Base-by-base conservation (phyloP, 2,329 filamentous ascomycete species). In the Colletotrichum gigasporum region DNA sequence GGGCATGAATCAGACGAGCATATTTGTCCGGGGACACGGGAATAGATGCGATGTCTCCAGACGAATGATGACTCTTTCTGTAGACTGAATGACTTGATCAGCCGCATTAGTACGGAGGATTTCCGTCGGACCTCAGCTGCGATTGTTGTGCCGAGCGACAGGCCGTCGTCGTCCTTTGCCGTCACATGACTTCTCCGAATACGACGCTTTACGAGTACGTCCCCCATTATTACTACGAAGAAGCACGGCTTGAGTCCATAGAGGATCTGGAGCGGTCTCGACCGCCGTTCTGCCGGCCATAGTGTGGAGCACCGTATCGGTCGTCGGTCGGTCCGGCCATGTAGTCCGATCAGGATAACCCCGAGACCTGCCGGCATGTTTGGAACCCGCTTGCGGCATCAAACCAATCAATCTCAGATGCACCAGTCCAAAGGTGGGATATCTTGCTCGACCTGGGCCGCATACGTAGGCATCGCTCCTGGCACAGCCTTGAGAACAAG, bases 311-410 rank as follows among this genome's bases (percentile, higher is more conserved):
- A 10, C 22, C n/a, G 14, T 22, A 16, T 39, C 42, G n/a, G n/a
- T n/a, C 30, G 30, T 37, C 32, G 53, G 53, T 32, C 42, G 54
- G 22, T 48, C 54, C 54, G 48, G 54, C 54, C 42, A 14, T n/a
- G n/a, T n/a, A n/a, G n/a, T n/a, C n/a, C n/a, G n/a, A n/a, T n/a
- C n/a, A n/a, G n/a, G n/a, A n/a, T n/a, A n/a, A n/a, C n/a, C n/a
- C n/a, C n/a, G n/a, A n/a, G n/a, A n/a, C n/a, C n/a, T n/a, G n/a
- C n/a, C n/a, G n/a, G n/a, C n/a, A n/a, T n/a, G n/a, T n/a, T n/a
- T n/a, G n/a, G n/a, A n/a, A n/a, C n/a, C n/a, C n/a, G n/a, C n/a
- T n/a, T n/a, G n/a, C n/a, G n/a, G n/a, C n/a, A n/a, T n/a, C n/a
- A n/a, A n/a, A n/a, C n/a, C n/a, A n/a, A n/a, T n/a, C n/a, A n/a